phyloP scores from a whole-genome alignment of 306 rosid species.

The Glycine soja region DNA sequence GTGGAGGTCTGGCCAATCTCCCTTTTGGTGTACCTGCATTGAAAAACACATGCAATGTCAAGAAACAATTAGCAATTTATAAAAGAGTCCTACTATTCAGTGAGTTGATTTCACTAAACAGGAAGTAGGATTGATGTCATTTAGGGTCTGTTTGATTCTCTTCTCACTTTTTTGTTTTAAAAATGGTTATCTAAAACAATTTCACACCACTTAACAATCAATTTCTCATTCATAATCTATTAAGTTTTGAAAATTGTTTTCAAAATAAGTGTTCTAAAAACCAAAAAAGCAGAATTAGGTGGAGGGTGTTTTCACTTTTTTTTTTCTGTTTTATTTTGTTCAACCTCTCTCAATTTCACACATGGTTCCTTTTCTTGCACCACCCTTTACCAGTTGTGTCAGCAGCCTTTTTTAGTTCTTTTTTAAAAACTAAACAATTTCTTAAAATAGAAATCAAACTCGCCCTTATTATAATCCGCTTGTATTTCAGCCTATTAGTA shows the following conservation, averaged over 20 bases:
- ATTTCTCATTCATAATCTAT: neutral
- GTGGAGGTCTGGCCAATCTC: slow-evolving; percentile 77
- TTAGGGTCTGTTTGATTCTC: neutral
- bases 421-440: neutral
- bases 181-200: neutral
- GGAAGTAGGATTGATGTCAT: neutral
- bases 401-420: neutral
- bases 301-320: neutral
- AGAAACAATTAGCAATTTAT: slow-evolving; percentile 1
- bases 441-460: neutral
- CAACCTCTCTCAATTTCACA: neutral
- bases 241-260: neutral
- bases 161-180: neutral
- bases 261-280: neutral
- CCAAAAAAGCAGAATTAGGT: neutral
- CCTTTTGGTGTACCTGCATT: slow-evolving; percentile 68
- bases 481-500: neutral
- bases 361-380: neutral
- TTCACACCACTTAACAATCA: neutral
- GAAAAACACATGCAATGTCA: slow-evolving; percentile 40
- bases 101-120: neutral
- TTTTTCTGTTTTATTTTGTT: neutral
- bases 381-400: neutral
- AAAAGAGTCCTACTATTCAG: neutral
- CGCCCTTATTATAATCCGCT: neutral